phyloP scores from a whole-genome alignment of 108 stramenopile species.

The Conticribra weissflogii region DNA sequence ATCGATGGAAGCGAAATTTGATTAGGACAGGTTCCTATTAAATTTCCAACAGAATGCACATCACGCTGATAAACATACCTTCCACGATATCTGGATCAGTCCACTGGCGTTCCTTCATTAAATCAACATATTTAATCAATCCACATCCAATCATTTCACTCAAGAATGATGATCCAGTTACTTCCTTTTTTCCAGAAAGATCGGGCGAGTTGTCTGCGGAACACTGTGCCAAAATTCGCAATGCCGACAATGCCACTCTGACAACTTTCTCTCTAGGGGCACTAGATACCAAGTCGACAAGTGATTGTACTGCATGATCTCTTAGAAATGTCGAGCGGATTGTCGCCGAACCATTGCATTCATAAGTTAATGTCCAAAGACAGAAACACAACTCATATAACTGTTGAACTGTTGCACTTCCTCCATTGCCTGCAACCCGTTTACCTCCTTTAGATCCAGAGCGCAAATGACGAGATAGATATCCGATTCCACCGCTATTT shows the following conservation, averaged over 20 bases:
- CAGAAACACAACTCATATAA: conserved; percentile 92
- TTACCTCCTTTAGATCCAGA: conserved; percentile 33
- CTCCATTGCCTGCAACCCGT: conserved; percentile 8
- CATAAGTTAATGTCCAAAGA: conserved; percentile 88
- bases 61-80: not conserved
- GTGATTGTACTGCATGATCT: conserved; percentile 60
- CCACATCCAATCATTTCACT: conserved; percentile 93
- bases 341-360: conserved; percentile 45
- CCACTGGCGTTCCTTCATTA: conserved; percentile 86
- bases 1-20: not conserved
- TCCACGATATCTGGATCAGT: conserved; percentile 90
- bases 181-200: conserved; percentile 31
- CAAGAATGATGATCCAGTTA: conserved; percentile 73
- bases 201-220: conserved; percentile 50
- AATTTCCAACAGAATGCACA: conserved; percentile 1
- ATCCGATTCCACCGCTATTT: conserved; percentile 77
- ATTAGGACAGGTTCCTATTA: not conserved
- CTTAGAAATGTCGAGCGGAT: conserved; percentile 56
- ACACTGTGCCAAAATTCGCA: conserved; percentile 83
- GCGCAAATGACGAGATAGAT: conserved; percentile 64
- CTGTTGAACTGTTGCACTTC: conserved; percentile 72
- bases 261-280: conserved; percentile 95
- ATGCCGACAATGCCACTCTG: conserved; percentile 83
- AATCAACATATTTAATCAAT: conserved; percentile 84
- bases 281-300: conserved; percentile 82